A percentile compares a stretch with the other conserved stretches of the same genome.
Conservation (phyloP, 2,329 filamentous ascomycete genomes). For the Colletotrichum karsti region DNA sequence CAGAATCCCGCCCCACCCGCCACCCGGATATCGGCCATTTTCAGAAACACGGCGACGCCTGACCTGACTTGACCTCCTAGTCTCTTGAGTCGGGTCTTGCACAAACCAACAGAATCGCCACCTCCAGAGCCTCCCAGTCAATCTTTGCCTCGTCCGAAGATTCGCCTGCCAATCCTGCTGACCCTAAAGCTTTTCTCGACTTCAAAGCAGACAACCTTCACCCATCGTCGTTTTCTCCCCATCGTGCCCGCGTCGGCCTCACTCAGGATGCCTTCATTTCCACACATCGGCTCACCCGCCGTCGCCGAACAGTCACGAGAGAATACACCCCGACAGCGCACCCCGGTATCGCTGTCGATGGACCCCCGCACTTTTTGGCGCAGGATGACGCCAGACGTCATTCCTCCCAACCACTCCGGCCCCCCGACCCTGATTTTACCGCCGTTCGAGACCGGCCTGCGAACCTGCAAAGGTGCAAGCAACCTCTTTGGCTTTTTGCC, state of each 20-base stretch:
- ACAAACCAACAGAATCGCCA: constrained; percentile 11
- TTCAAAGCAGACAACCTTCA: neutral
- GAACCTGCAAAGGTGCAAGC: too few relatives aligned
- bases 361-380: constrained; percentile 4
- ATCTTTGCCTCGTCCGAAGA: constrained; percentile 22
- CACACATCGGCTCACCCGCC: neutral
- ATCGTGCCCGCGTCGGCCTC: neutral
- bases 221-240: neutral
- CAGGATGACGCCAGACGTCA: constrained; percentile 7
- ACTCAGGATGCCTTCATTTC: constrained; percentile 3
- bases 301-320: neutral
- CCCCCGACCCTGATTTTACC: constrained; percentile 7
- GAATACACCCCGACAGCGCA: neutral
- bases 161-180: constrained; percentile 7
- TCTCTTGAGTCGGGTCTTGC: too few relatives aligned
- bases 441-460: neutral
- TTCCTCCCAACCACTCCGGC: constrained; percentile 11
- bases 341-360: neutral
- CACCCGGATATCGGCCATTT: constrained; percentile 2
- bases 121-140: constrained; percentile 19
- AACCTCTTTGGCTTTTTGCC: neutral
- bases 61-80: too few relatives aligned
- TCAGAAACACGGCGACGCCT: neutral
- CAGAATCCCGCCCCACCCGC: constrained; percentile 18
- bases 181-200: constrained; percentile 23